Conservation (phyloP, 331 rosid species). For the Quercus tomentella region DNA sequence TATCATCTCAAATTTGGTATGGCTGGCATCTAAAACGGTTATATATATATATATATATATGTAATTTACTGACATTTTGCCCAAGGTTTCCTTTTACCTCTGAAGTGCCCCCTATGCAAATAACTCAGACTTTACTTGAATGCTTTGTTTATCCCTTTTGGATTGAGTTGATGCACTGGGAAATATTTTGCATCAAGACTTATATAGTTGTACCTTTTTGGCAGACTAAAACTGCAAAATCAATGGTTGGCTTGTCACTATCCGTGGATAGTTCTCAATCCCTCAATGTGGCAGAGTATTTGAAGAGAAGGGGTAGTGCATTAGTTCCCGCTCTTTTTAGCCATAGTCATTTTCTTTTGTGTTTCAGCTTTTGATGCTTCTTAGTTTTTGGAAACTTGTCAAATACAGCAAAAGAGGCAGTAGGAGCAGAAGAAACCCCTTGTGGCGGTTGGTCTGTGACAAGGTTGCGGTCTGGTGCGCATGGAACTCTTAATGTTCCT, state of each 20-base stretch:
- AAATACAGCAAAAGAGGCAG: conserved; percentile 90
- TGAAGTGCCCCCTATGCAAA: conserved; percentile 3
- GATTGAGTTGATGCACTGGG: background rate
- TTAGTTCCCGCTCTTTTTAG: conserved; percentile 11
- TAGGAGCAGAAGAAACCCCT: conserved; percentile 97
- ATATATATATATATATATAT: background rate
- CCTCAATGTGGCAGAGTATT: conserved; percentile 63
- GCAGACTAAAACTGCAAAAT: conserved; percentile 97
- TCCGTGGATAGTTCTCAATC: conserved; percentile 78
- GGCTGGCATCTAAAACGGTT: conserved; percentile 16
- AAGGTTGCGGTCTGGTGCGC: conserved; percentile 94
- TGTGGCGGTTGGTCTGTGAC: conserved; percentile 99
- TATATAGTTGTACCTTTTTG: conserved; percentile 17
- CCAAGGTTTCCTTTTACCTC: conserved; percentile 12
- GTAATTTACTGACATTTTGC: conserved; percentile 9
- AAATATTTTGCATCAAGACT: conserved; percentile 11
- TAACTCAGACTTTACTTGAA: background rate
- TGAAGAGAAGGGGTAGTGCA: conserved; percentile 76
- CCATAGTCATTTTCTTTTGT: background rate
- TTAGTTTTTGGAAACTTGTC: conserved; percentile 17
- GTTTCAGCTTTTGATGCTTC: background rate
- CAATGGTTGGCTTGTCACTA: conserved; percentile 77
- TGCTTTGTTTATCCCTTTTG: conserved; percentile 7
- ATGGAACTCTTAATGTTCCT: conserved; percentile 88
- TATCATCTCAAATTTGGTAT: conserved; percentile 83